Conservation (phyloP, 306 rosid species). For the Cucumis cinereus region DNA sequence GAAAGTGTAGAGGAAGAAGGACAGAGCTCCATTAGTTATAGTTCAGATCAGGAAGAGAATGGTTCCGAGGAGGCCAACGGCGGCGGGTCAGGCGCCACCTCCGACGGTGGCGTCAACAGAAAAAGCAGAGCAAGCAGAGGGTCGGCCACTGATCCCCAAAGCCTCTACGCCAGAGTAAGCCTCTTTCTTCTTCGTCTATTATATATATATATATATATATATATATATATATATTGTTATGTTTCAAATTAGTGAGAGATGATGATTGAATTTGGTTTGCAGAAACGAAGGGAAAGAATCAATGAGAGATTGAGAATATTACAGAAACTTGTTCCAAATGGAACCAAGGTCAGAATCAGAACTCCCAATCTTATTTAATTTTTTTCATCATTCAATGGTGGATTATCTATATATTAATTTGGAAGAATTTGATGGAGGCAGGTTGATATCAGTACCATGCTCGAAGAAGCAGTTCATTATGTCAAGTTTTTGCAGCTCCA, state of each 20-base stretch:
- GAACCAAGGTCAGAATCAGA: conserved; percentile 22
- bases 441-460: conserved; percentile 98
- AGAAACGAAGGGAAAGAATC: conserved; percentile 92
- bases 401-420: too few species aligned
- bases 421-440: not conserved
- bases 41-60: conserved; percentile 57
- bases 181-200: not conserved
- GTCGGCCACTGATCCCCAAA: conserved; percentile 92
- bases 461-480: conserved; percentile 86
- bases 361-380: too few species aligned
- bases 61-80: conserved; percentile 37
- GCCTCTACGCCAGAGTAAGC: conserved; percentile 86
- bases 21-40: conserved; percentile 40
- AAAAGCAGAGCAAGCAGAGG: conserved; percentile 74
- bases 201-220: too few species aligned
- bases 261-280: conserved; percentile 7
- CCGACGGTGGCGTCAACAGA: conserved; percentile 37
- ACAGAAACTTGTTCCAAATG: conserved; percentile 80
- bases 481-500: conserved; percentile 88
- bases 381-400: too few species aligned
- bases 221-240: too few species aligned
- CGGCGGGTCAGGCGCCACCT: conserved; percentile 27
- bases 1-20: conserved; percentile 8
- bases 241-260: not conserved
- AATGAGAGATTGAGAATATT: conserved; percentile 63